Base-by-base conservation (phyloP, 345 rosid species). In the Gossypium raimondii region DNA sequence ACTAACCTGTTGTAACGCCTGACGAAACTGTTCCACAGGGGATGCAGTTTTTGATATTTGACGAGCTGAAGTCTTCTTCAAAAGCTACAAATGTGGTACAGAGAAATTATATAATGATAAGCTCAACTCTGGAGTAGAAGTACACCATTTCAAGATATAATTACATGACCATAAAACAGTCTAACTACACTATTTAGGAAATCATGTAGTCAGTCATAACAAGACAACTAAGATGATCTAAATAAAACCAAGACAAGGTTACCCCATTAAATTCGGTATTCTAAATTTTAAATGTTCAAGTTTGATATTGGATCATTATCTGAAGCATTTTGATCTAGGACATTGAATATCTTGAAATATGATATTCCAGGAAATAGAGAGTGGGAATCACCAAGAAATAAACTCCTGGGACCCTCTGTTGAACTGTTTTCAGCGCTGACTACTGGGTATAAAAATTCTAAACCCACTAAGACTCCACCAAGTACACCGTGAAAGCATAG, bases 1-100 rank as follows among this genome's bases (percentile, higher is more conserved):
- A 80, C 88, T 74, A 67, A 92, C 95, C 97, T 89, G 87, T 57
- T 85, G 88, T 78, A 92, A 52, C 27, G 91, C 90, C 78, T 80
- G 85, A 55, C 88, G 87, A 73, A 90, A 82, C 82, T 85, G 88
- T 82, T 89, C 91, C 71, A 86, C 63, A 8, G 95, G 93, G 1
- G 95, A 83, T 25, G 95, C 92, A 52, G 86, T 82, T 83, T 85
- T 90, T 17, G 91, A 86, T 69, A 87, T 80, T 82, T 90, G 95
- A 59, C 86, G 78, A 80, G 91, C 90, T 70, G 89, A 86, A 69
- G 84, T 87, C 83, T 89, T 90, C 89, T 87, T 90, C 86, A 89
- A 76, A 56, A 92, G 81, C 97, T 92, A 84, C 88, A 90, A 75
- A 85, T 27, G 67, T 38, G 66, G 73, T 43, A 87, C 76, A 82